Evolutionary conservation across 148 eudicot genomes (phyloP).

Genomic region (Arctostaphylos glauca): DNA sequence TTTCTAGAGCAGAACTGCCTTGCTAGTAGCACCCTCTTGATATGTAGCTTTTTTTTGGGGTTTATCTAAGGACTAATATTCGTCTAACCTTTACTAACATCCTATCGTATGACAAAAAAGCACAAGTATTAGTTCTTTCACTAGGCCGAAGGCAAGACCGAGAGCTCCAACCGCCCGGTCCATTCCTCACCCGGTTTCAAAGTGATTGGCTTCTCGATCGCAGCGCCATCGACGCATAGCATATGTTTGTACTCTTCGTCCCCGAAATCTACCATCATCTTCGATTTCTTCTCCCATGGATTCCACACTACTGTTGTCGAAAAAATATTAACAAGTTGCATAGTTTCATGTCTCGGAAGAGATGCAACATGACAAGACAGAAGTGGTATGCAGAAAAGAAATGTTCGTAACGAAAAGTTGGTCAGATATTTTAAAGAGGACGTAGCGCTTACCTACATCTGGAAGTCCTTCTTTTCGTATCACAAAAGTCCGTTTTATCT

Average conservation of each 20-base stretch:
- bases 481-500: constrained; percentile 65
- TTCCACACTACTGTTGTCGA: constrained; percentile 73
- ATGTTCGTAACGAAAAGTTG: too few relatives aligned
- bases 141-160: constrained; percentile 48
- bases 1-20: too few relatives aligned
- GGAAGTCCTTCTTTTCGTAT: constrained; percentile 85
- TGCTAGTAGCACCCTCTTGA: too few relatives aligned
- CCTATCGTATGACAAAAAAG: too few relatives aligned
- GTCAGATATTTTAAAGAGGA: neutral
- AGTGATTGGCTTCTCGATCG: constrained; percentile 65
- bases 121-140: neutral
- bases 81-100: too few relatives aligned
- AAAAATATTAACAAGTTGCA: neutral
- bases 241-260: constrained; percentile 79
- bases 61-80: too few relatives aligned
- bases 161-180: constrained; percentile 70
- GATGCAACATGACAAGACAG: too few relatives aligned
- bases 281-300: constrained; percentile 87
- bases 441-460: constrained; percentile 57
- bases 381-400: too few relatives aligned
- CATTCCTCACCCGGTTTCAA: constrained; percentile 78
- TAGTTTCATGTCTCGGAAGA: neutral
- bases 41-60: too few relatives aligned
- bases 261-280: constrained; percentile 57
- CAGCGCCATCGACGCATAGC: constrained; percentile 84